phyloP scores from a whole-genome alignment of 1,284 basidiomycete genomes.

The Ganoderma resinaceum region DNA sequence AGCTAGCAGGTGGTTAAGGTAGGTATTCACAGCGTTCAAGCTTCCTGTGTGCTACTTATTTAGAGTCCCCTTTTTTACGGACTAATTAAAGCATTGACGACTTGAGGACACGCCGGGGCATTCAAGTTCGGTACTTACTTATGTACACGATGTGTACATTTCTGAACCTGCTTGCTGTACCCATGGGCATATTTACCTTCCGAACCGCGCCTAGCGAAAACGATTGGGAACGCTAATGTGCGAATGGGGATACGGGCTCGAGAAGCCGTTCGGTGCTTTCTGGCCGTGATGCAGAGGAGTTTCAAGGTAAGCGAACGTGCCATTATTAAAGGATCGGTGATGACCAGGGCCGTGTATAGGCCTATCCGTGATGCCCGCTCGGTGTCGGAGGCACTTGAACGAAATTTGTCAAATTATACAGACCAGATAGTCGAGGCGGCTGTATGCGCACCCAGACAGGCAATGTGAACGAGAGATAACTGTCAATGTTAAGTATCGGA shows the following conservation, averaged over 20 bases:
- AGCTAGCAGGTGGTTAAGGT: no score
- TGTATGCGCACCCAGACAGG: background rate
- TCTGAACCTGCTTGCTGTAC: no score
- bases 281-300: background rate
- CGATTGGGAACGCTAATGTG: no score
- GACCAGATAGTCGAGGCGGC: background rate
- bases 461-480: background rate
- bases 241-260: background rate
- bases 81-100: background rate
- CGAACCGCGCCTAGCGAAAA: background rate
- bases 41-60: no score
- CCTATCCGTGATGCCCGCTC: background rate
- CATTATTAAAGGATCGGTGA: no score
- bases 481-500: no score
- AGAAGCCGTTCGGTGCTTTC: background rate
- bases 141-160: background rate
- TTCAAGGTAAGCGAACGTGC: background rate
- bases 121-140: background rate
- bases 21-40: no score
- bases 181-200: no score
- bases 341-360: no score
- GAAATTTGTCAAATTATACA: background rate
- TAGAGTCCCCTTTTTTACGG: no score
- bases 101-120: background rate
- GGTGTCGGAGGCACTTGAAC: background rate